Evolutionary conservation across 1,139 yeast species (phyloP), one percentile per base, ranked within the genome.

Genomic region (Yamadazyma epiphylla): DNA sequence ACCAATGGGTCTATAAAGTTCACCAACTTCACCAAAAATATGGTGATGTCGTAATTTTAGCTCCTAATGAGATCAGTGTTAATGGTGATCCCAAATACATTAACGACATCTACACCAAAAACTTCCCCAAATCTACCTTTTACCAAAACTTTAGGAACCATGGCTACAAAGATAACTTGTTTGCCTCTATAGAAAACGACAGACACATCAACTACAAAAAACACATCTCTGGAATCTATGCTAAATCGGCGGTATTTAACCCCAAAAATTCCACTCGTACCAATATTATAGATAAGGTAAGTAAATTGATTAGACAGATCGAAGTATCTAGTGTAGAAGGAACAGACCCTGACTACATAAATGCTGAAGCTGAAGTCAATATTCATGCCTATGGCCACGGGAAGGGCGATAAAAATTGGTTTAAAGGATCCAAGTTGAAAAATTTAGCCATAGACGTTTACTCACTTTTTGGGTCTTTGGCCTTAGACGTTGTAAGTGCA

Each of bases 401-500:
- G 15, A 35, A 37, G 25, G 27, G 27, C 3, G 51, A 48, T 17
- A 49, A 47, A 4, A 29, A 36, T n/a, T 65, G 71, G 72, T 55
- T 62, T 30, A 37, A 45, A 11, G 31, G 45, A 11, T 37, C 38
- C 5, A 49, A 48, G 20, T 17, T 32, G 5, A 38, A 35, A 12
- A 59, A 56, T 31, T 41, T 62, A 28, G 68, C 68, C 2, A 58
- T 80, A 19, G 84, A 81, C 30, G 80, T 77, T 1, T 78, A 75
- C 45, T 65, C 75, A 10, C 50, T 81, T 13, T 81, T 80, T 60
- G 80, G 79, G 13, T 63, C 80, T n/a, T 61, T 81, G 44, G 88
- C 91, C 2, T 74, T 81, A 77, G 88, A 81, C 43, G 80, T 77
- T 4, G 77, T 80, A 2, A 70, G 81, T 2, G 68, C 71, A 10